Evolutionary conservation across 2,329 filamentous ascomycete genomes (phyloP).

Genomic region (Stagonosporopsis vannaccii): DNA sequence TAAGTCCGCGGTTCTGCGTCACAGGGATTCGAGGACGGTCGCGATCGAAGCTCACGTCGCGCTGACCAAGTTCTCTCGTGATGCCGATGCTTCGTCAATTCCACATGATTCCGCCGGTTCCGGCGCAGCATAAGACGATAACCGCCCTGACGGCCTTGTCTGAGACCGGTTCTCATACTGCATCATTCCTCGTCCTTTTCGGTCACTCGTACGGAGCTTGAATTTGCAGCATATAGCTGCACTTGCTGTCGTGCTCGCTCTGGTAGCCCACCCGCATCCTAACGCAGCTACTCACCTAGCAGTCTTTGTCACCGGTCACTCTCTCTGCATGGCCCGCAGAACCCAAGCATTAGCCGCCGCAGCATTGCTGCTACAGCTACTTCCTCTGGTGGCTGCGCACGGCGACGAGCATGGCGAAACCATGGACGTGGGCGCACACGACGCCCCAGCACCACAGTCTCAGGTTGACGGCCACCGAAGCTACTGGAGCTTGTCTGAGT

Average conservation of each 20-base stretch:
- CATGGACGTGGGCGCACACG: conserved; percentile 36
- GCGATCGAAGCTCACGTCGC: conserved; percentile 29
- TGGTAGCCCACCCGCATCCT: neutral
- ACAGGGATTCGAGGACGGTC: conserved; percentile 18
- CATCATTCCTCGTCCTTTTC: conserved; percentile 1
- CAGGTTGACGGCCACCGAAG: conserved; percentile 48
- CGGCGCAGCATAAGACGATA: conserved; percentile 28
- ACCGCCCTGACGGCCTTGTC: conserved; percentile 9
- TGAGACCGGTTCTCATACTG: neutral
- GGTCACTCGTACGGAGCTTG: conserved; percentile 9
- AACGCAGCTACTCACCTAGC: neutral
- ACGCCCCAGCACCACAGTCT: conserved; percentile 26
- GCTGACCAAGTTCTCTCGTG: conserved; percentile 38
- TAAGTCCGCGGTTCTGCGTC: conserved; percentile 15
- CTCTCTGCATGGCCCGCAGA: conserved; percentile 38
- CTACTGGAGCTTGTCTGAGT: conserved; percentile 66
- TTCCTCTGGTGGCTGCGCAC: conserved; percentile 53
- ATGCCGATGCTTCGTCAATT: conserved; percentile 22
- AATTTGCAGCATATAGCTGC: conserved; percentile 7
- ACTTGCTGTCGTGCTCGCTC: neutral
- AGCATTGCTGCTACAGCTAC: conserved; percentile 50
- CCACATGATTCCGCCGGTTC: conserved; percentile 34
- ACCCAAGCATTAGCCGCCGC: conserved; percentile 37
- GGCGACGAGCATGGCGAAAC: conserved; percentile 45
- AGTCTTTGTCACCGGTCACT: conserved; percentile 1